Conservation (phyloP, 2,329 filamentous ascomycete species). For the Pseudonectria buxi region DNA sequence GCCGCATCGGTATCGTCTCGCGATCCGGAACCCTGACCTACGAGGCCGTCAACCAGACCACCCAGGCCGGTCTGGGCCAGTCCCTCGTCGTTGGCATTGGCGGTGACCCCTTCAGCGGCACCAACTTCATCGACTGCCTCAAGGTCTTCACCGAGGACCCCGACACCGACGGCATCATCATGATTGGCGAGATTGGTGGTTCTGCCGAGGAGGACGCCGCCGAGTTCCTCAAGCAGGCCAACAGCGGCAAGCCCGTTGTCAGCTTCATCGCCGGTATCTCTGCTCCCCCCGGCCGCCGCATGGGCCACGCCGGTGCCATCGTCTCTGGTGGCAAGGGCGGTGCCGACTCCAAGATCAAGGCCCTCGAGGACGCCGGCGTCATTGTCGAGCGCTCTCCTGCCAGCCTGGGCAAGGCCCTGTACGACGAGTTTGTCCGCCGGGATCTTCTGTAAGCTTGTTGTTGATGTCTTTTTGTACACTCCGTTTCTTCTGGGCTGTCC, state of each 20-base stretch:
- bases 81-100: constrained; percentile 97
- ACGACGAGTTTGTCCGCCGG: constrained; percentile 91
- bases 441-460: constrained; percentile 70
- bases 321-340: constrained; percentile 96
- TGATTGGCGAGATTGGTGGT: constrained; percentile 99
- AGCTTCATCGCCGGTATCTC: constrained; percentile 98
- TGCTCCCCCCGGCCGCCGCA: constrained; percentile 89
- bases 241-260: constrained; percentile 90
- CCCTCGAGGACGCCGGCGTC: constrained; percentile 87
- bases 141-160: constrained; percentile 93
- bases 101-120: constrained; percentile 96
- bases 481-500: constrained; percentile 2
- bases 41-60: constrained; percentile 99
- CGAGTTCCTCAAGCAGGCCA: constrained; percentile 88
- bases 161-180: constrained; percentile 98
- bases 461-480: constrained; percentile 8
- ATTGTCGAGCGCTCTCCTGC: constrained; percentile 95
- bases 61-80: constrained; percentile 91
- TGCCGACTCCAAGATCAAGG: constrained; percentile 95
- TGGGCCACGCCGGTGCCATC: constrained; percentile 98
- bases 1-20: constrained; percentile 96
- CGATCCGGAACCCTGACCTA: constrained; percentile 97
- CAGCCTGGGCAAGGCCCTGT: constrained; percentile 83
- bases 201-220: constrained; percentile 96
- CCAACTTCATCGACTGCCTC: constrained; percentile 99